Evolutionary conservation across 768 basidiomycete species (phyloP).

Genomic region (Floccularia luteovirens): DNA sequence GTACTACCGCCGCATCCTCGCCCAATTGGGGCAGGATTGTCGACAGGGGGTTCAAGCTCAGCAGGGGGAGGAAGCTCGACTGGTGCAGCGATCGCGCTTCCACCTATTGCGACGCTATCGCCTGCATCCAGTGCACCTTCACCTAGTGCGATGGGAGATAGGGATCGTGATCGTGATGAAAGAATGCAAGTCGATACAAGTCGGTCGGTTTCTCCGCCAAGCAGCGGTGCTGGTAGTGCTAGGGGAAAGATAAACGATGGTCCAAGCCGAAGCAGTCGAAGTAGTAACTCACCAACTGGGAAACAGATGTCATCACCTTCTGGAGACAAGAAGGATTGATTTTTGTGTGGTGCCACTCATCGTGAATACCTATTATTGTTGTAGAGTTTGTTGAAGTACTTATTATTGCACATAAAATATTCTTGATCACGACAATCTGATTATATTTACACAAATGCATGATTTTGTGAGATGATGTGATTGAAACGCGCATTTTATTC

Average conservation of each 20-base stretch:
- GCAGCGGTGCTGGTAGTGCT: no score
- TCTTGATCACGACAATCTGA: no score
- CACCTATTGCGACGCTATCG: slow-evolving; percentile 65
- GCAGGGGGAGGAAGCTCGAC: neutral
- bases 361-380: no score
- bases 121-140: slow-evolving; percentile 52
- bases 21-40: slow-evolving; percentile 52
- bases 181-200: slow-evolving; percentile 49
- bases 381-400: neutral
- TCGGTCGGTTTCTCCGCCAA: slow-evolving; percentile 41
- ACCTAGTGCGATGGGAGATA: no score
- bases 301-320: slow-evolving; percentile 53
- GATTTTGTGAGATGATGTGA: no score
- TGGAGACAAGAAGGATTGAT: slow-evolving; percentile 32
- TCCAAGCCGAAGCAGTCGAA: slow-evolving; percentile 42
- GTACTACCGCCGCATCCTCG: slow-evolving; percentile 71
- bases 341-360: no score
- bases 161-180: slow-evolving; percentile 39
- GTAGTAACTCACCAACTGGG: slow-evolving; percentile 40
- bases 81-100: slow-evolving; percentile 41
- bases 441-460: no score
- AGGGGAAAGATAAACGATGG: no score
- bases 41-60: slow-evolving; percentile 21
- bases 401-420: neutral
- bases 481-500: no score